Conservation (phyloP, 2,329 filamentous ascomycete species). For the Botryotinia globosa region DNA sequence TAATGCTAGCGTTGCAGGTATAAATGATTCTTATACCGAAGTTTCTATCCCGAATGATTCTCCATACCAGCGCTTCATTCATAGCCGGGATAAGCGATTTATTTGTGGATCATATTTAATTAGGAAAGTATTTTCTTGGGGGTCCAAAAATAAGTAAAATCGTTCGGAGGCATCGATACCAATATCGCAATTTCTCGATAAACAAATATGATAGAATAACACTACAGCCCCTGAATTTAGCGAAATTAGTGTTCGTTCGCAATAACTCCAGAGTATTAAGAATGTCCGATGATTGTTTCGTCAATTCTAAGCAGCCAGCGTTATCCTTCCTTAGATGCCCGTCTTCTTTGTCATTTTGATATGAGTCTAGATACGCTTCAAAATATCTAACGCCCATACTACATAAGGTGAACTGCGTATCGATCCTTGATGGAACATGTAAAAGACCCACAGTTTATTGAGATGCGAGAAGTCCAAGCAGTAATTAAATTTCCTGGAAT, state of each 20-base stretch:
- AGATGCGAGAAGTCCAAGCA: not conserved
- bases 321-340: not conserved
- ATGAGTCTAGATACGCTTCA: not conserved
- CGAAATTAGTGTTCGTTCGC: not conserved
- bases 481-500: not conserved
- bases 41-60: not conserved
- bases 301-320: not conserved
- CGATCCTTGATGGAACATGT: fast-evolving
- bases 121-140: not conserved
- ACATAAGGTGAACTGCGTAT: not conserved
- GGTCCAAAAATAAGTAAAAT: not conserved
- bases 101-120: not conserved
- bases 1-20: not conserved
- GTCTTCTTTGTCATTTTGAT: not conserved
- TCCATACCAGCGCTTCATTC: not conserved
- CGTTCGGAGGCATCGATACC: not conserved
- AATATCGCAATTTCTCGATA: not conserved
- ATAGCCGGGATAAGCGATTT: not conserved
- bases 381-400: not conserved
- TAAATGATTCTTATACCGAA: not conserved
- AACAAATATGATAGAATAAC: not conserved
- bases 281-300: not conserved
- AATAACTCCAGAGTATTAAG: not conserved
- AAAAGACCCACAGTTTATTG: not conserved
- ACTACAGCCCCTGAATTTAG: not conserved